Evolutionary conservation across 768 basidiomycete genomes (phyloP).

Genomic region (Zangia roseola): DNA sequence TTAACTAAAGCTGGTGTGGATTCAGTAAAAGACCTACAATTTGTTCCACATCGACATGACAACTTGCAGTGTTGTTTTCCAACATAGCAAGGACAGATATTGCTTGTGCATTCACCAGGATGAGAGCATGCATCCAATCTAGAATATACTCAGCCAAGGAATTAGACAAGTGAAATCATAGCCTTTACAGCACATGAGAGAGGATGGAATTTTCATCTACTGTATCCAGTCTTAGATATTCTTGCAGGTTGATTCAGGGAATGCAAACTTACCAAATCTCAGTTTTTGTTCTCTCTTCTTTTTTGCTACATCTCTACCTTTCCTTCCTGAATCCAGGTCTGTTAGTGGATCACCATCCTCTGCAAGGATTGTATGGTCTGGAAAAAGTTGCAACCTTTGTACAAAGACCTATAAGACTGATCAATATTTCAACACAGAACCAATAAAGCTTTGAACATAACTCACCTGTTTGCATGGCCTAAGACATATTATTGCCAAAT

Average conservation of each 20-base stretch:
- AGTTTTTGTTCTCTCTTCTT: conserved; percentile 3
- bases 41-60: conserved; percentile 45
- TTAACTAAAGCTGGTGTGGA: no score
- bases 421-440: neutral
- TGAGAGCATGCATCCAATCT: conserved; percentile 46
- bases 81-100: conserved; percentile 41
- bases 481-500: conserved; percentile 46
- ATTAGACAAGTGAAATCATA: neutral
- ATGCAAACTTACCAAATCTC: conserved; percentile 16
- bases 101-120: conserved; percentile 43
- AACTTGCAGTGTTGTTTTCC: conserved; percentile 43
- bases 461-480: conserved; percentile 48
- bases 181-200: conserved; percentile 12
- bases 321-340: conserved; percentile 1
- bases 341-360: conserved; percentile 7
- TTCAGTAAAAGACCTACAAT: conserved; percentile 32
- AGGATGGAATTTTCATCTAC: conserved; percentile 1
- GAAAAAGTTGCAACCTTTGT: conserved; percentile 18
- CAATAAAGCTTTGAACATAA: neutral
- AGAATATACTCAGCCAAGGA: neutral
- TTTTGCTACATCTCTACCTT: neutral
- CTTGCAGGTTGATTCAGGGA: neutral
- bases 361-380: conserved; percentile 16
- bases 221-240: conserved; percentile 7
- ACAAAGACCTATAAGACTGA: conserved; percentile 17